Evolutionary conservation across 805 yeast species (phyloP).

Genomic region (Kuraishia piskuri): DNA sequence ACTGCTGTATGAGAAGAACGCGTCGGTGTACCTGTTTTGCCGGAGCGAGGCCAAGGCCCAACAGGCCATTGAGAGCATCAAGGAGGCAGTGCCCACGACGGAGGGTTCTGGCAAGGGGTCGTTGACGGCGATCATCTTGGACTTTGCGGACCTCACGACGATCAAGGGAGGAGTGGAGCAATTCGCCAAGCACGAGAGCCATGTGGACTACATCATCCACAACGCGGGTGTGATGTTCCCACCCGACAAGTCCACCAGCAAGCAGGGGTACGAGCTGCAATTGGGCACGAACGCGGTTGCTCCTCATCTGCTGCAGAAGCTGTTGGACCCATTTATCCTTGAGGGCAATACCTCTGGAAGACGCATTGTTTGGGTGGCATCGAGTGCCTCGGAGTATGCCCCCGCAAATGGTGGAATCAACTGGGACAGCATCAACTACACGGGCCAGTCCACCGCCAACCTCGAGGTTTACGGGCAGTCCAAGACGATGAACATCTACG

Average conservation of each 20-base stretch:
- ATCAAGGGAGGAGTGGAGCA: slow-evolving; percentile 27
- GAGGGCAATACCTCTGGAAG: slow-evolving; percentile 15
- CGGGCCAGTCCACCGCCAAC: background rate
- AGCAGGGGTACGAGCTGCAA: slow-evolving; percentile 37
- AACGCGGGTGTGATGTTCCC: slow-evolving; percentile 39
- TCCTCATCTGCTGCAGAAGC: slow-evolving; percentile 32
- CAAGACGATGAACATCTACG: slow-evolving; percentile 25
- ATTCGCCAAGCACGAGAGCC: slow-evolving; percentile 15
- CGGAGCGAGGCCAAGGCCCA: slow-evolving; percentile 25
- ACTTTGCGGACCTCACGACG: slow-evolving; percentile 32
- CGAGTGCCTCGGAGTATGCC: slow-evolving; percentile 22
- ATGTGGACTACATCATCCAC: slow-evolving; percentile 28
- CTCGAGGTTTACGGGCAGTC: slow-evolving; percentile 20
- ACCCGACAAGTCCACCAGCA: slow-evolving; percentile 24
- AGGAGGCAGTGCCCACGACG: slow-evolving; percentile 12
- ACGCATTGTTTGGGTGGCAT: slow-evolving; percentile 37
- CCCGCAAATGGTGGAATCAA: slow-evolving; percentile 9
- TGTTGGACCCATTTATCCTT: slow-evolving; percentile 27
- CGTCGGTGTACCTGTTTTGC: slow-evolving; percentile 27
- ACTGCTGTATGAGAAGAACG: slow-evolving; percentile 21
- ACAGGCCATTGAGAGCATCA: slow-evolving; percentile 18
- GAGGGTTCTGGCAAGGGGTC: slow-evolving; percentile 3
- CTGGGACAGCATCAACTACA: slow-evolving; percentile 5
- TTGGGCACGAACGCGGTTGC: slow-evolving; percentile 39
- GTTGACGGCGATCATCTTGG: slow-evolving; percentile 19